Evolutionary conservation across 805 yeast genomes (phyloP), one percentile per base, ranked within the genome.

Genomic region (Candida silvatica): DNA sequence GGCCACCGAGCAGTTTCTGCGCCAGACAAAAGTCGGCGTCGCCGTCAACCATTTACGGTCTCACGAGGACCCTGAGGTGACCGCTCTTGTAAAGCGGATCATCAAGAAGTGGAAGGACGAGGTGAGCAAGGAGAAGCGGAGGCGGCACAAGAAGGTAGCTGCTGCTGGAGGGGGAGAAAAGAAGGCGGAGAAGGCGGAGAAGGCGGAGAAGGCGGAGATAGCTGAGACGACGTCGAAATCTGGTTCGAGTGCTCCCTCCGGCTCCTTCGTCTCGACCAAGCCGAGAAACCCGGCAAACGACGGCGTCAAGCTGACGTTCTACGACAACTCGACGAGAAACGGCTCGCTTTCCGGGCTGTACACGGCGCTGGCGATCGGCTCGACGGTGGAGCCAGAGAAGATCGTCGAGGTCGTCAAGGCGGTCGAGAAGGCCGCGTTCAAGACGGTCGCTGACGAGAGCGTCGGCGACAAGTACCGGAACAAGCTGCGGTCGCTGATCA

Each of bases 1-100:
- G 46, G 96, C 97, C 7, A 78, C 94, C 2, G 97, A 90, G 52
- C 74, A 77, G 53, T 65, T 90, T 24, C 66, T 90, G 34, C 72
- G 97, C 49, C 94, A 90, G 51, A 92, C 98, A 6, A 87, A 86
- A 57, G 90, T 92, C n/a, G 98, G 98, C 44, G 90, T 92, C 14
- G 90, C 88, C 6, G 97, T 92, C 28, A 92, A 92, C 62, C 87
- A 85, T 58, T 75, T 82, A 49, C 75, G 95, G 44, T 61, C 83
- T 6, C 75, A 77, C 31, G 51, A 60, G 20, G 84, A 82, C 56
- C 42, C 70, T 17, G 94, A 87, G 46, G 71, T 92, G 31, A 66
- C 80, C 9, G 59, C 68, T 2, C 60, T 82, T 27, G 97, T 90
- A 25, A 84, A 83, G 56, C 76, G 74, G 46, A 83, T 88, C 63